Conservation (phyloP, 208 protist species). For the Naegleria lovaniensis region DNA sequence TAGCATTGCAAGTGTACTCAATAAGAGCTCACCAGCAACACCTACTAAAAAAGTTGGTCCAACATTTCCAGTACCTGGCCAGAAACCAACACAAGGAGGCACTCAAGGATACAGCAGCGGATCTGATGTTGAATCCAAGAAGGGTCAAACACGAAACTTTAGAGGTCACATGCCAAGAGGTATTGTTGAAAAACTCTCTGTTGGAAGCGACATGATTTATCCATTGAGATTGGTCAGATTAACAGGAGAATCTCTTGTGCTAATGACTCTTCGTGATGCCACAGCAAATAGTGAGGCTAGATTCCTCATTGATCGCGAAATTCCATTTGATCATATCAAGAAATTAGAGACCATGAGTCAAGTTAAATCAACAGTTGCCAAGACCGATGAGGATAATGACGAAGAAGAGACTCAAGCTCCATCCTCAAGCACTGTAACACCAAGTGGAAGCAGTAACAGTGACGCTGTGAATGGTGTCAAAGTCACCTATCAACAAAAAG, state of each 20-base stretch:
- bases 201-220: background rate
- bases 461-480: background rate
- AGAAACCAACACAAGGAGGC: background rate
- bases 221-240: conserved; percentile 9
- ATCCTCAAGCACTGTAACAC: too few species aligned
- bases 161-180: conserved; percentile 6
- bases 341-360: background rate
- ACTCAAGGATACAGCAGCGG: background rate
- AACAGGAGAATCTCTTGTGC: background rate
- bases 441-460: background rate
- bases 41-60: background rate
- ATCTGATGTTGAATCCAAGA: background rate
- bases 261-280: background rate
- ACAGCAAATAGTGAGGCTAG: too few species aligned
- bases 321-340: conserved; percentile 14
- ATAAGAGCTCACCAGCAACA: background rate
- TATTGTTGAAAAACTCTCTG: background rate
- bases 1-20: background rate
- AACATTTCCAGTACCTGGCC: background rate
- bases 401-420: background rate
- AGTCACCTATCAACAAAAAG: background rate
- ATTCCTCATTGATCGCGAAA: background rate
- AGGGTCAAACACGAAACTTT: background rate
- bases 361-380: background rate
- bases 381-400: background rate